phyloP scores from a whole-genome alignment of 805 yeast species.

The Komagataella pastoris region DNA sequence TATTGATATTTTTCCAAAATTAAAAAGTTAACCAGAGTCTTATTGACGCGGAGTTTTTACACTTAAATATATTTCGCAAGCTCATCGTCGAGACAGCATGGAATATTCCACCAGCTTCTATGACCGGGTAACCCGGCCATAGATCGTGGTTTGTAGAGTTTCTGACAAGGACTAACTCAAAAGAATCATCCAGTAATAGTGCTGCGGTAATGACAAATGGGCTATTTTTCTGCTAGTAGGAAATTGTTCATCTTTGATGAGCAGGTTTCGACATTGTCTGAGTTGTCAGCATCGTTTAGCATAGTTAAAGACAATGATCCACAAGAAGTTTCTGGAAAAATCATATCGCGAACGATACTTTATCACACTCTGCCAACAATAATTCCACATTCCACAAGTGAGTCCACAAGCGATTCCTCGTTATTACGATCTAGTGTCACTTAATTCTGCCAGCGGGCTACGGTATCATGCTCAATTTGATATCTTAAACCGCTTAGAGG shows the following conservation, averaged over 20 bases:
- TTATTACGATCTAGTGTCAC: too few species aligned
- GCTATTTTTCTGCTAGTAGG: too few species aligned
- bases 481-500: background rate
- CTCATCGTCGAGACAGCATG: background rate
- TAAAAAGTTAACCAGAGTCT: background rate
- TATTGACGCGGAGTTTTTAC: background rate
- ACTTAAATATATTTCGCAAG: background rate
- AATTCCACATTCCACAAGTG: background rate
- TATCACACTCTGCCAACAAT: background rate
- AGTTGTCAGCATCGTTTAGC: background rate
- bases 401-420: background rate
- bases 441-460: too few species aligned
- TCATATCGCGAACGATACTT: background rate
- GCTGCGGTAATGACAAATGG: background rate
- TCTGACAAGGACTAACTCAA: background rate
- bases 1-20: slow-evolving; percentile 5
- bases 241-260: too few species aligned
- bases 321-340: background rate
- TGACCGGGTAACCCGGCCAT: background rate
- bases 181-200: background rate
- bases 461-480: background rate
- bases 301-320: too few species aligned
- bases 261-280: background rate
- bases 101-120: background rate
- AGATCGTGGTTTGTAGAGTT: background rate